Evolutionary conservation across 805 yeast genomes (phyloP).

Genomic region (Lipomyces chichibuensis): DNA sequence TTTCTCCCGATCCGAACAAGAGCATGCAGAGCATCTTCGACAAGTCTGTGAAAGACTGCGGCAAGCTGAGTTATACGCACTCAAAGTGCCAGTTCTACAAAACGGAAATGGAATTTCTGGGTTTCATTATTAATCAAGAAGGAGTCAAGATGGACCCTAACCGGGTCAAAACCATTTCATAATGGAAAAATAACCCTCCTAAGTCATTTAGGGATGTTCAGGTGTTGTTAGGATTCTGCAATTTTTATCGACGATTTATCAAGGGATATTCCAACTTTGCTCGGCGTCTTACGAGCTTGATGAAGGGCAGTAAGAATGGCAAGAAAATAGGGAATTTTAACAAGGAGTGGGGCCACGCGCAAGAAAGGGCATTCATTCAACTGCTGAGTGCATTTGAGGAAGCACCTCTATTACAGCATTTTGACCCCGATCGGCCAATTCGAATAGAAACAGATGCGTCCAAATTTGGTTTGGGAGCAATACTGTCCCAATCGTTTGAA

Average conservation of each 20-base stretch:
- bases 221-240: neutral
- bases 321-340: neutral
- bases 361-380: neutral
- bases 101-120: slow-evolving; percentile 1
- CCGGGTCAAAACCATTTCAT: slow-evolving; percentile 12
- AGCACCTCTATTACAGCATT: neutral
- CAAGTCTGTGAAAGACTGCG: slow-evolving; percentile 5
- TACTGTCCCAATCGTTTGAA: neutral
- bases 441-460: slow-evolving; percentile 1
- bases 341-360: slow-evolving; percentile 1
- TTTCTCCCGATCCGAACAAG: slow-evolving; percentile 15
- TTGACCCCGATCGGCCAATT: neutral
- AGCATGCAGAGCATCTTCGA: slow-evolving; percentile 24
- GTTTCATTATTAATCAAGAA: slow-evolving; percentile 1
- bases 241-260: slow-evolving; percentile 1
- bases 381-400: slow-evolving; percentile 1
- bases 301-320: slow-evolving; percentile 5
- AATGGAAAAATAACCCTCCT: slow-evolving; percentile 1
- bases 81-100: slow-evolving; percentile 16
- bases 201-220: neutral
- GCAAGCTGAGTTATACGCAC: neutral
- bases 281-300: neutral
- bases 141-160: neutral
- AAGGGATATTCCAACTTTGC: neutral
- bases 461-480: neutral